A percentile compares a stretch with the other conserved stretches of the same genome.
Evolutionary conservation across 2,329 filamentous ascomycete species (phyloP).

Genomic region (Diatrype stigma): DNA sequence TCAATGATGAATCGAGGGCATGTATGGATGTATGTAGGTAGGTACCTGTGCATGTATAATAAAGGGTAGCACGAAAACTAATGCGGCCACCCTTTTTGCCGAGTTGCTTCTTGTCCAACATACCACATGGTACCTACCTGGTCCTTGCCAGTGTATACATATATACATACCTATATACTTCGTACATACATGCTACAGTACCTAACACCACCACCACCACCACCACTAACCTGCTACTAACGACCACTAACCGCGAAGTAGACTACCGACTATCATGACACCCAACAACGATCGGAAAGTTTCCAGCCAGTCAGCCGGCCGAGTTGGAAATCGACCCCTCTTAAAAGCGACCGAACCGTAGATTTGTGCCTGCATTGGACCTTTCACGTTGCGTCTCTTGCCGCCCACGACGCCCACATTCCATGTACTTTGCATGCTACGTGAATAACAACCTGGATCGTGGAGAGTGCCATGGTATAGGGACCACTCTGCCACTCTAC

Average conservation of each 20-base stretch:
- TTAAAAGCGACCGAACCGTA: slow-evolving; percentile 22
- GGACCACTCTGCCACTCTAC: no score
- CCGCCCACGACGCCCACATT: slow-evolving; percentile 31
- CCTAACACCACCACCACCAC: background rate
- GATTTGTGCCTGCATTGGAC: slow-evolving; percentile 30
- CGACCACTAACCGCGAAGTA: background rate
- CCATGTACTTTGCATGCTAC: slow-evolving; percentile 21
- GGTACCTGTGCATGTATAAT: background rate
- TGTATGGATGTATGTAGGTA: background rate
- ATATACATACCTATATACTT: background rate
- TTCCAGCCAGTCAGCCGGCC: slow-evolving; percentile 21
- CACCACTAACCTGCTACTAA: background rate
- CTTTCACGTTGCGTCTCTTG: slow-evolving; percentile 40
- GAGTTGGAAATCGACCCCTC: slow-evolving; percentile 24
- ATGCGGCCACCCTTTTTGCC: background rate
- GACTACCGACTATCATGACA: background rate
- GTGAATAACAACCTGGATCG: slow-evolving; percentile 5
- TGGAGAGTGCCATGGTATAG: background rate
- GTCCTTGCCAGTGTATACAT: background rate
- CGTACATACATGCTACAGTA: background rate
- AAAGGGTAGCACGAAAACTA: background rate
- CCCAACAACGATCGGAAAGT: slow-evolving; percentile 26
- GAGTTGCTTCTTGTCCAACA: background rate
- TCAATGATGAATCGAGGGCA: background rate
- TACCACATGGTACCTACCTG: background rate